These are phyloP conservation scores for Herpotrichia juniperi DNA, from an alignment of 2,329 filamentous ascomycete genomes.

Conservation along the genomic window DNA sequence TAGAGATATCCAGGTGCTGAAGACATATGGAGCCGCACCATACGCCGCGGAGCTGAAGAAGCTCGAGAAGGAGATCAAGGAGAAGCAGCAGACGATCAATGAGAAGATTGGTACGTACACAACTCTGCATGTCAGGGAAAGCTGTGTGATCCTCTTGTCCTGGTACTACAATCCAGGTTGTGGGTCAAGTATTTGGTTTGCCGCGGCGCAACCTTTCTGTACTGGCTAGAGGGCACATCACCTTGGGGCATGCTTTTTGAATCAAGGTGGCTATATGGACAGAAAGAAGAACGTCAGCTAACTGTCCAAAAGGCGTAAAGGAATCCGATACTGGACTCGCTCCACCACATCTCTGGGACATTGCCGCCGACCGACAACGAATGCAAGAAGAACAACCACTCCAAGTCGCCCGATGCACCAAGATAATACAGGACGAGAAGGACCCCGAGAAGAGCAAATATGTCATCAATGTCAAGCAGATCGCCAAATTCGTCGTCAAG, in stretches of 20 bases:
- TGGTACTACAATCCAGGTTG: no score
- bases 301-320: slow-evolving; percentile 52
- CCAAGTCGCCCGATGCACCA: slow-evolving; percentile 96
- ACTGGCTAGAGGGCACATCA: no score
- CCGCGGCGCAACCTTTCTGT: no score
- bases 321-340: slow-evolving; percentile 99
- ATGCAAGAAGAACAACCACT: slow-evolving; percentile 98
- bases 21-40: slow-evolving; percentile 96
- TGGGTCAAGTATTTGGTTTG: no score
- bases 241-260: no score
- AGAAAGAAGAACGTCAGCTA: not conserved
- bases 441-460: slow-evolving; percentile 97
- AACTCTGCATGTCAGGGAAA: not conserved
- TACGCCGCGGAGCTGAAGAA: slow-evolving; percentile 95
- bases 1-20: slow-evolving; percentile 98
- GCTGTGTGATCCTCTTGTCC: not conserved
- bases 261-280: slow-evolving; percentile 65
- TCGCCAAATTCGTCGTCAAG: slow-evolving; percentile 98
- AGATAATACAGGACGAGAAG: slow-evolving; percentile 97
- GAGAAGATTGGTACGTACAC: slow-evolving; percentile 81
- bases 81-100: slow-evolving; percentile 96
- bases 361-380: slow-evolving; percentile 95
- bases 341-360: slow-evolving; percentile 98
- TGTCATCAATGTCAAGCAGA: slow-evolving; percentile 99
- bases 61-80: slow-evolving; percentile 99